A percentile compares a stretch with the other conserved stretches of the same genome.
These are phyloP conservation scores for Clavispora vitiphila DNA, from an alignment of 805 yeast species.

Conservation along the genomic window DNA sequence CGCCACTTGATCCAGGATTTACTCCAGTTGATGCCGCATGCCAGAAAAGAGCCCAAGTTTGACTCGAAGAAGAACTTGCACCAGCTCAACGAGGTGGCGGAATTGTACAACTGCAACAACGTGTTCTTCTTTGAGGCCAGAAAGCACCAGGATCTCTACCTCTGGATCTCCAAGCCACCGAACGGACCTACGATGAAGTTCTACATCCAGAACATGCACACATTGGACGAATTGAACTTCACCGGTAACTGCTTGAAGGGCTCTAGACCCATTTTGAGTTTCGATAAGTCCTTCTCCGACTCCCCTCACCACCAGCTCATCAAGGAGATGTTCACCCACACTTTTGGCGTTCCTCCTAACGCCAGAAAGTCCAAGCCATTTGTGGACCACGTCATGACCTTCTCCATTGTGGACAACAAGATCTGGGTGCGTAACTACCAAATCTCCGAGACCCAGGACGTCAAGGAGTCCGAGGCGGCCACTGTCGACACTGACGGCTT, in stretches of 20 bases:
- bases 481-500: slow-evolving; percentile 48
- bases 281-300: slow-evolving; percentile 68
- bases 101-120: slow-evolving; percentile 94
- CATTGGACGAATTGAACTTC: slow-evolving; percentile 91
- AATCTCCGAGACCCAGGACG: slow-evolving; percentile 62
- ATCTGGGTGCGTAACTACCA: slow-evolving; percentile 96
- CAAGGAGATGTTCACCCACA: slow-evolving; percentile 76
- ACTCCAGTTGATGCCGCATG: slow-evolving; percentile 78
- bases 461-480: slow-evolving; percentile 45
- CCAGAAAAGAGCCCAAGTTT: slow-evolving; percentile 92
- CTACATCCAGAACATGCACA: slow-evolving; percentile 90
- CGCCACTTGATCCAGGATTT: slow-evolving; percentile 89
- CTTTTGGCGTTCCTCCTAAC: slow-evolving; percentile 91
- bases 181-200: slow-evolving; percentile 96
- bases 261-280: slow-evolving; percentile 87
- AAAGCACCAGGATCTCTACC: slow-evolving; percentile 89
- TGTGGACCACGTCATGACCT: slow-evolving; percentile 90
- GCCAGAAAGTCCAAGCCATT: slow-evolving; percentile 94
- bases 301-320: slow-evolving; percentile 66
- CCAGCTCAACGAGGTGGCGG: slow-evolving; percentile 93
- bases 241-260: slow-evolving; percentile 96
- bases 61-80: slow-evolving; percentile 86
- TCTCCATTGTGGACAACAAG: slow-evolving; percentile 87
- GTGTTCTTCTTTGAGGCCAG: slow-evolving; percentile 91
- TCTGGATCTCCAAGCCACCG: slow-evolving; percentile 95